Percentiles rank a stretch among this genome's conserved stretches.
These are phyloP conservation scores for Cyclotella cryptica DNA, from an alignment of 108 stramenopile genomes.

Conservation along the genomic window DNA sequence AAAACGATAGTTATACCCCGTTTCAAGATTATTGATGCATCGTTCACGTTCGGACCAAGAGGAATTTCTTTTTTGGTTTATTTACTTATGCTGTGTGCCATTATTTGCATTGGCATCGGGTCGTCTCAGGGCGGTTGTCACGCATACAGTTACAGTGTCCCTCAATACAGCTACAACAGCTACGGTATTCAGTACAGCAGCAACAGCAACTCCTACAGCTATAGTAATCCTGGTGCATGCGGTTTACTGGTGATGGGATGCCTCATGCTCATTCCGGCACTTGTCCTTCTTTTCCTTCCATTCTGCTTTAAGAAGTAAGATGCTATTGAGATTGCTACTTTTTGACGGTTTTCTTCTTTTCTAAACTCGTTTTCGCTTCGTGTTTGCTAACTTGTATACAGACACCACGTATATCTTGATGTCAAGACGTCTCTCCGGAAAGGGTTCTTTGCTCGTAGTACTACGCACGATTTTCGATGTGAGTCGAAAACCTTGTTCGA, in stretches of 20 bases:
- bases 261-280: constrained; percentile 19
- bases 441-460: neutral
- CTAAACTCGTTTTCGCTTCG: too few species aligned
- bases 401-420: constrained; percentile 38
- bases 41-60: constrained; percentile 25
- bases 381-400: neutral
- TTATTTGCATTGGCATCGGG: constrained; percentile 25
- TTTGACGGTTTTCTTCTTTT: too few species aligned
- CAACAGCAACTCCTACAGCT: neutral
- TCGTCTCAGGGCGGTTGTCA: constrained; percentile 13
- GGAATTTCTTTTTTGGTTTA: neutral
- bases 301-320: constrained; percentile 24
- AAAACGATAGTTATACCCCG: constrained; percentile 32
- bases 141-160: too few species aligned
- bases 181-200: too few species aligned
- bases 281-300: constrained; percentile 22
- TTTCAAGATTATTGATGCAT: constrained; percentile 43
- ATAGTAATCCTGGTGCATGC: neutral
- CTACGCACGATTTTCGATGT: constrained; percentile 24
- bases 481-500: neutral
- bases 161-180: too few species aligned
- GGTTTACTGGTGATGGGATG: constrained; percentile 23
- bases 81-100: constrained; percentile 6
- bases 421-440: constrained; percentile 3
- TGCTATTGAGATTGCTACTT: too few species aligned